Conservation (phyloP, 306 rosid species). For the Benincasa hispida region DNA sequence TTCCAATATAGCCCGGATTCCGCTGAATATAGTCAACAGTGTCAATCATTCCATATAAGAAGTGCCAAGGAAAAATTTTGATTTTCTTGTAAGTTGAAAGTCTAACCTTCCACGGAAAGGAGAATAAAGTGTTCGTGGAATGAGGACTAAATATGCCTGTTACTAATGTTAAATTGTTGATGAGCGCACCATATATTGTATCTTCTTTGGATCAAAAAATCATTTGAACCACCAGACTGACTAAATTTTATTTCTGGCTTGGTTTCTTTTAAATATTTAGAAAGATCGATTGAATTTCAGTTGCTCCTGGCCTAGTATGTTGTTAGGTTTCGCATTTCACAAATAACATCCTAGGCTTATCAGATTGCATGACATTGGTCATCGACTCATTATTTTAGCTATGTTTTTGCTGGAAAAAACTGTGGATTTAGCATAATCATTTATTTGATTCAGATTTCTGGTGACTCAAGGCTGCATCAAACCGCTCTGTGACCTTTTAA, state of each 20-base stretch:
- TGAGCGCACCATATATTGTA: background rate
- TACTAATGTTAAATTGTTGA: background rate
- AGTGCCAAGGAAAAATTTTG: background rate
- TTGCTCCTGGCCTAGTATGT: background rate
- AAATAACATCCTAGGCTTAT: background rate
- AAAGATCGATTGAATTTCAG: background rate
- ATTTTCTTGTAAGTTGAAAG: background rate
- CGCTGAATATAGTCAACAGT: background rate
- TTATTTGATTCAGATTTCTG: conserved; percentile 25
- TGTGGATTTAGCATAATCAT: background rate
- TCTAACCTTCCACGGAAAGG: background rate
- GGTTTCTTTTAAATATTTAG: background rate
- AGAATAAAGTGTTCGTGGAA: background rate
- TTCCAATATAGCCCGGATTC: background rate
- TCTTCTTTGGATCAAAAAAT: background rate
- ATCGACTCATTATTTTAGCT: background rate
- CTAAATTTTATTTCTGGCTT: background rate
- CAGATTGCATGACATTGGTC: background rate
- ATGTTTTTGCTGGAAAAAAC: background rate
- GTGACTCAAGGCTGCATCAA: conserved; percentile 47
- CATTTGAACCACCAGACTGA: background rate
- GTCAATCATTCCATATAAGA: background rate
- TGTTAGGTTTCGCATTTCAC: background rate
- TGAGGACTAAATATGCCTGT: background rate
- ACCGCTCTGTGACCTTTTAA: conserved; percentile 44